Percentiles rank a stretch among this genome's conserved stretches.
Conservation (phyloP, 108 stramenopile species). For the Aurantiochytrium sp. region DNA sequence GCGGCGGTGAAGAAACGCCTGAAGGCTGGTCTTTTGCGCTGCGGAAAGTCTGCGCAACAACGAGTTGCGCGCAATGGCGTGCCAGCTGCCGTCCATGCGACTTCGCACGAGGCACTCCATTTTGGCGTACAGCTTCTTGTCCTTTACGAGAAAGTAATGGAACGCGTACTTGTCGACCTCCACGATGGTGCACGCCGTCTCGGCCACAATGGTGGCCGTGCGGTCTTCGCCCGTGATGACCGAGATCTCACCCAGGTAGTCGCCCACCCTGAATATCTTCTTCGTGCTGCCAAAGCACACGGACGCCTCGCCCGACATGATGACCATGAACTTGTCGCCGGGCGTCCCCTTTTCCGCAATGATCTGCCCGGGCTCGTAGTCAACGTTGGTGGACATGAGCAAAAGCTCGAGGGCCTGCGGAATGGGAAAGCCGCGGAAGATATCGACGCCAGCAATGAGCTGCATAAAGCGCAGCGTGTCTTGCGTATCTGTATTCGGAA, state of each 20-base stretch:
- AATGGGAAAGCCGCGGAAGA: slow-evolving; percentile 36
- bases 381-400: slow-evolving; percentile 28
- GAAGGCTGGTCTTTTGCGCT: slow-evolving; percentile 36
- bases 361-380: slow-evolving; percentile 37
- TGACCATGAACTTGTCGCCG: slow-evolving; percentile 34
- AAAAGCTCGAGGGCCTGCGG: slow-evolving; percentile 46
- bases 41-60: slow-evolving; percentile 15
- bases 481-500: slow-evolving; percentile 17
- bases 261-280: slow-evolving; percentile 33
- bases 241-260: slow-evolving; percentile 37
- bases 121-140: slow-evolving; percentile 23
- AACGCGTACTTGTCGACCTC: slow-evolving; percentile 32
- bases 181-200: not conserved
- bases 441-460: slow-evolving; percentile 40
- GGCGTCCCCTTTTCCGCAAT: slow-evolving; percentile 34
- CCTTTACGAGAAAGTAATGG: slow-evolving; percentile 36
- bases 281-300: not conserved
- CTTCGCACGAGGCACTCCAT: slow-evolving; percentile 36
- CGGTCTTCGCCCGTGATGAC: slow-evolving; percentile 34
- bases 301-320: slow-evolving; percentile 22
- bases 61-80: slow-evolving; percentile 24
- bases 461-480: slow-evolving; percentile 40
- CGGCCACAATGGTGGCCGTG: slow-evolving; percentile 31
- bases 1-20: slow-evolving; percentile 13
- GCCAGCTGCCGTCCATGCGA: slow-evolving; percentile 31